Evolutionary conservation across 108 stramenopile genomes (phyloP).

Genomic region (Schizochytrium sp.): DNA sequence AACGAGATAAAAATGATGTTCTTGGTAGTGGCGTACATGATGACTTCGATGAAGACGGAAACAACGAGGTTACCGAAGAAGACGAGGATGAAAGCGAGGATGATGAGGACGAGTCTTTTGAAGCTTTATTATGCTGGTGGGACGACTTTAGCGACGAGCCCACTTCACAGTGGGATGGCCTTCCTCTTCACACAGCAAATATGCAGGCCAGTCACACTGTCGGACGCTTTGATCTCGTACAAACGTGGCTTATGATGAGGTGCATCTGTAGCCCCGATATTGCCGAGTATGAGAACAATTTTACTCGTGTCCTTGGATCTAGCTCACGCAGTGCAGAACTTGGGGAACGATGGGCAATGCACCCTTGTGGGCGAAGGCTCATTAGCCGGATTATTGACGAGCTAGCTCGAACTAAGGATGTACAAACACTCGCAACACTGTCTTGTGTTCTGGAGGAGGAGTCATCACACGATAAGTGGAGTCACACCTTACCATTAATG

Average conservation of each 20-base stretch:
- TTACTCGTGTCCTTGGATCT: background rate
- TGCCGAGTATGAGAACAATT: background rate
- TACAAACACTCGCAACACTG: constrained; percentile 15
- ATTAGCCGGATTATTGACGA: background rate
- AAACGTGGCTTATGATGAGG: constrained; percentile 35
- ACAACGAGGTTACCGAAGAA: background rate
- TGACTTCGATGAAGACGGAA: background rate
- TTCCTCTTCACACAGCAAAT: background rate
- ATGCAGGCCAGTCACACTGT: constrained; percentile 20
- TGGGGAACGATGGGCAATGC: constrained; percentile 25
- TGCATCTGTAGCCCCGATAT: background rate
- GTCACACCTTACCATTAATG: constrained; percentile 9
- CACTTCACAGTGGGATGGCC: background rate
- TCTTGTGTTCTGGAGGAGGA: constrained; percentile 35
- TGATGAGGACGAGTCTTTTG: background rate
- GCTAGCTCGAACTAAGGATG: background rate
- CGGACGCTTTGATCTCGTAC: constrained; percentile 52
- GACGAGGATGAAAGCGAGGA: constrained; percentile 52
- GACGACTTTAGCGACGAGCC: constrained; percentile 60
- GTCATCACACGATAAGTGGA: background rate
- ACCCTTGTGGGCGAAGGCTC: constrained; percentile 25
- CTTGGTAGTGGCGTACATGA: background rate
- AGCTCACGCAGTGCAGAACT: background rate
- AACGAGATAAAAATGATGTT: background rate
- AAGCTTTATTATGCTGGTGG: constrained; percentile 35